phyloP scores from a whole-genome alignment of 805 yeast genomes.

The Candida schatavii region DNA sequence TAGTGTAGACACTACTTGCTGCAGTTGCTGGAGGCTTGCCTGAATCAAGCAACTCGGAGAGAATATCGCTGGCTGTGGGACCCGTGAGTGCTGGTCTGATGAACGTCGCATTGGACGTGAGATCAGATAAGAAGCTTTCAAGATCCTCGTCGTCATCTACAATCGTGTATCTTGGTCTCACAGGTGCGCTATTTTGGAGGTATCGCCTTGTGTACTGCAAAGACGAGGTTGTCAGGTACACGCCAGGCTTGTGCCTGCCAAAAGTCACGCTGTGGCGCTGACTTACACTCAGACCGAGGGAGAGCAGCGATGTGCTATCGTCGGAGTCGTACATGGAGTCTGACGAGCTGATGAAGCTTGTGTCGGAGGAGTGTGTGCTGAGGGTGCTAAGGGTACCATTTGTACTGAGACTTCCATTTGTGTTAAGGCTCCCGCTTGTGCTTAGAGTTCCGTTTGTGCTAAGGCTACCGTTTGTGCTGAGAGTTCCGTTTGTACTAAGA shows the following conservation, averaged over 20 bases:
- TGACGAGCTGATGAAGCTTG: not conserved
- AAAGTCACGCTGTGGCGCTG: not conserved
- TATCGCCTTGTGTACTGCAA: not conserved
- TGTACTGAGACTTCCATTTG: no score
- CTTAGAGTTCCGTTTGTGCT: no score
- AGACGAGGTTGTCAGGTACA: not conserved
- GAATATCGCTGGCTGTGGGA: not conserved
- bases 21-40: not conserved
- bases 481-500: no score
- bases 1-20: not conserved
- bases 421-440: no score
- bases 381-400: not conserved
- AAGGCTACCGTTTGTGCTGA: no score
- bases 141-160: slow-evolving; percentile 11
- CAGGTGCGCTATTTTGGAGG: no score
- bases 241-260: not conserved
- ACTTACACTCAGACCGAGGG: not conserved
- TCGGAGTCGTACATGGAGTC: not conserved
- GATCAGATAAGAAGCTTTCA: slow-evolving; percentile 15
- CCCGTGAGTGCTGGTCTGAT: not conserved
- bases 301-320: not conserved
- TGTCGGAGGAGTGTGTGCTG: not conserved
- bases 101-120: slow-evolving; percentile 3
- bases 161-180: slow-evolving; percentile 4
- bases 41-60: not conserved